Evolutionary conservation across 2,329 filamentous ascomycete species (phyloP), one percentile per base, ranked within the genome.

Genomic region (Verticillium dahliae): DNA sequence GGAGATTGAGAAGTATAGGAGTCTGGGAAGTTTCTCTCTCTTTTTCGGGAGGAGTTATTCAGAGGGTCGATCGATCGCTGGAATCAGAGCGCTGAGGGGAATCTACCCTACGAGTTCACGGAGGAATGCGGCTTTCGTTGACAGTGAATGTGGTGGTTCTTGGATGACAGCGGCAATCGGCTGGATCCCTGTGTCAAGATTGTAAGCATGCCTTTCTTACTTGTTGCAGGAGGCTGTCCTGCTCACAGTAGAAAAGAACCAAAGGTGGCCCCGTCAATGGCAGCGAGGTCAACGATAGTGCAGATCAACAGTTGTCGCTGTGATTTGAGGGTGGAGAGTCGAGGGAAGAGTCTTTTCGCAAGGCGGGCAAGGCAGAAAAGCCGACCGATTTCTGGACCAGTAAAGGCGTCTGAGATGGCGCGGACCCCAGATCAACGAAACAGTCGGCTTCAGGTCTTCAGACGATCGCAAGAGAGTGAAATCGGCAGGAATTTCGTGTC

Each of bases 381-480:
- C 62, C 66, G 66, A 66, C 67, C 60, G 54, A 67, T 62, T 58
- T 77, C 74, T 72, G 70, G 79, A 85, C 85, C 84, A 87, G 79
- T 85, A 69, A 87, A 87, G 85, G 85, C 78, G 80, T 87, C 85
- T 80, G 79, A 74, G 71, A 67, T 66, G 67, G 68, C 66, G 61
- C 61, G 63, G 69, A 68, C 65, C 67, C 67, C 73, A 75, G 71
- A 75, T 68, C 73, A 73, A 65, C 65, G 72, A 75, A 72, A 64
- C 18, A 71, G 72, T 75, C 72, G 73, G 73, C 70, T 69, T 64
- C 68, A 73, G 73, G 69, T 68, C 68, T 68, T 69, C 62, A 67
- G 57, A 56, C 50, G 35, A 22, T 63, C 66, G 65, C 67, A 68
- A 59, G 56, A 63, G 61, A 63, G 62, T 60, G 61, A 58, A 57